phyloP scores from a whole-genome alignment of 2,329 filamentous ascomycete species.

The Colletotrichum spaethianum region DNA sequence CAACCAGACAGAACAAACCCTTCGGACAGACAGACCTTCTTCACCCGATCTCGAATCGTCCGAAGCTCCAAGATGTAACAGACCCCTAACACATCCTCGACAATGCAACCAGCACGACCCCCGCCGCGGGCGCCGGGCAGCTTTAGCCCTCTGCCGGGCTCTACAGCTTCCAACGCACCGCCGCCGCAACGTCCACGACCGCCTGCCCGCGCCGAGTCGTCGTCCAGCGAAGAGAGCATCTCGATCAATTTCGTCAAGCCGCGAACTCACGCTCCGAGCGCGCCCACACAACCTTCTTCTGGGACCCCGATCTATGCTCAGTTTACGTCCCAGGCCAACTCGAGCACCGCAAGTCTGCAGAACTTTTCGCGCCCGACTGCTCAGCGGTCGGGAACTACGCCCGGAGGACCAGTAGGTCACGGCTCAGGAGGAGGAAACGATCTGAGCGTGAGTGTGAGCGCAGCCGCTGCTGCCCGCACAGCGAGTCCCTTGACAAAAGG shows the following conservation, averaged over 20 bases:
- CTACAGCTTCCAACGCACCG: conserved; percentile 47
- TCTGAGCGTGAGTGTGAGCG: conserved; percentile 23
- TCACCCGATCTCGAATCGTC: conserved; percentile 37
- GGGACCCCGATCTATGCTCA: conserved; percentile 60
- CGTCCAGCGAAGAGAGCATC: conserved; percentile 59
- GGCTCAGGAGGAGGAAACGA: conserved; percentile 27
- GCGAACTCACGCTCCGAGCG: conserved; percentile 48
- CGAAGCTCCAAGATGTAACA: conserved; percentile 60
- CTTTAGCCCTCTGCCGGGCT: conserved; percentile 67
- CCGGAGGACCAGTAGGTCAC: conserved; percentile 24
- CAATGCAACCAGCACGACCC: conserved; percentile 66
- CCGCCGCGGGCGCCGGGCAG: conserved; percentile 66
- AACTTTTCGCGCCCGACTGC: conserved; percentile 72
- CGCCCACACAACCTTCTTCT: conserved; percentile 33
- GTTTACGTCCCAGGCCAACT: conserved; percentile 63
- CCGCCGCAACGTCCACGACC: conserved; percentile 51
- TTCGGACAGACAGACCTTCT: conserved; percentile 4
- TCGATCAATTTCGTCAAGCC: conserved; percentile 63
- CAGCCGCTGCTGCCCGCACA: conserved; percentile 47
- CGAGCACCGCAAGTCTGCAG: conserved; percentile 64
- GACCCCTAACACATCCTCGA: conserved; percentile 48
- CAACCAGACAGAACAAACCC: conserved; percentile 21
- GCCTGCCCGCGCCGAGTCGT: conserved; percentile 60
- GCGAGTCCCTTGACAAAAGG: conserved; percentile 52
- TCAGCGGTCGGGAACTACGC: conserved; percentile 43